phyloP scores from a whole-genome alignment of 169 alveolate species.

The Plasmodium gallinaceum region DNA sequence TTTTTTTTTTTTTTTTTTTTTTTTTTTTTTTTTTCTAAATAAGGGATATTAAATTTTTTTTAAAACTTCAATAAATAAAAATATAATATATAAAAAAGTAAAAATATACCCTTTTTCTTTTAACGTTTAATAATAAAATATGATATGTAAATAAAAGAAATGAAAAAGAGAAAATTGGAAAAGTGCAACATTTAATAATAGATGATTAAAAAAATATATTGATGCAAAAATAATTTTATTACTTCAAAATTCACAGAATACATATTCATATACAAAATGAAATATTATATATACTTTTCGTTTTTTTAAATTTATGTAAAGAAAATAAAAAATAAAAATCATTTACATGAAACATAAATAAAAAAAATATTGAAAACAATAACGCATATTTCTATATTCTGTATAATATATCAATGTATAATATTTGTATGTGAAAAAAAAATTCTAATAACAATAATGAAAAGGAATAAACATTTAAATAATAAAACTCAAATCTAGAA shows the following conservation, averaged over 20 bases:
- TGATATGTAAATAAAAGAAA: background rate
- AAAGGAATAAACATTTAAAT: background rate
- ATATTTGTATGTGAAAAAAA: background rate
- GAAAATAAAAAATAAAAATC: background rate
- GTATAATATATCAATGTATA: background rate
- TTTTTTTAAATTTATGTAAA: background rate
- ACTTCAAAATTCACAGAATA: constrained; percentile 25
- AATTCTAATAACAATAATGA: constrained; percentile 11
- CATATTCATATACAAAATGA: constrained; percentile 23
- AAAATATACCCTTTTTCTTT: background rate
- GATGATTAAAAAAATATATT: background rate
- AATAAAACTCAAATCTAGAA: constrained; percentile 5
- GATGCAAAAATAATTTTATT: background rate
- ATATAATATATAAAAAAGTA: constrained; percentile 7
- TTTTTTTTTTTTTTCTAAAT: constrained; percentile 12
- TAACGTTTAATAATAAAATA: constrained; percentile 7
- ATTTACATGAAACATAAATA: constrained; percentile 2
- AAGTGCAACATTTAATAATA: too few relatives aligned
- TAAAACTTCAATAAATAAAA: constrained; percentile 13
- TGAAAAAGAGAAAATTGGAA: background rate
- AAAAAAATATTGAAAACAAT: constrained; percentile 8
- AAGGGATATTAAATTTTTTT: constrained; percentile 21
- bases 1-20: constrained; percentile 20
- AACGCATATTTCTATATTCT: background rate
- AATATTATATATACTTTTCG: background rate